These are phyloP conservation scores for Geranomyces michiganensis DNA, from an alignment of 192 early-diverging fungal genomes.

Conservation along the genomic window DNA sequence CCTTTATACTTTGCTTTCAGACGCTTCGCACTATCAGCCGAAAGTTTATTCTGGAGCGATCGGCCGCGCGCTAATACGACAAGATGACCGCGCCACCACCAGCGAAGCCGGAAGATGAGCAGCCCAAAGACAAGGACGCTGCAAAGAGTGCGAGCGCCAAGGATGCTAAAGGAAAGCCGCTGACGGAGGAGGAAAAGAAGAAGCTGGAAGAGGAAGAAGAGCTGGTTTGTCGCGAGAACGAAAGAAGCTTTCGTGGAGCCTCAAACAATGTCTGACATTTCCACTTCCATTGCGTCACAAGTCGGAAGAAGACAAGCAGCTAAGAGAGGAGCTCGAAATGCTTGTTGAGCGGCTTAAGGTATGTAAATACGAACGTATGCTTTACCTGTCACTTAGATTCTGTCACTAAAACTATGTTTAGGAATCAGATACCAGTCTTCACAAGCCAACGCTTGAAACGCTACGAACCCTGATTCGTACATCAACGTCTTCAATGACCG, in stretches of 20 bases:
- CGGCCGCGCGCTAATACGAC: too few species aligned
- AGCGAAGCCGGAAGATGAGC: constrained; percentile 10
- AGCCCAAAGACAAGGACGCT: constrained; percentile 2
- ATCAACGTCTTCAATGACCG: constrained; percentile 97
- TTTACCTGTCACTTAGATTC: too few species aligned
- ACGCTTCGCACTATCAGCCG: too few species aligned
- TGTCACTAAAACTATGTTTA: constrained; percentile 34
- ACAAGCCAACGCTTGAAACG: constrained; percentile 84
- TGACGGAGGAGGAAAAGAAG: constrained; percentile 30
- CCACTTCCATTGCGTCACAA: constrained; percentile 23
- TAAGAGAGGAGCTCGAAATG: constrained; percentile 94
- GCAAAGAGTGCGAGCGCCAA: constrained; percentile 20
- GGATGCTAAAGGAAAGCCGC: constrained; percentile 21
- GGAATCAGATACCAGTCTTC: constrained; percentile 74
- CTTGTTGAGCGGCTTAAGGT: constrained; percentile 91
- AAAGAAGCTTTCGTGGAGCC: too few species aligned
- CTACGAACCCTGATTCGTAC: constrained; percentile 90
- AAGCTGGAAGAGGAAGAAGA: constrained; percentile 34
- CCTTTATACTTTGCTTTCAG: too few species aligned
- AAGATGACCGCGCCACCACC: not conserved
- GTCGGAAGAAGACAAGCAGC: constrained; percentile 96
- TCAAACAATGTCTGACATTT: too few species aligned
- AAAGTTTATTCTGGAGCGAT: too few species aligned
- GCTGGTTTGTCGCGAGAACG: constrained; percentile 26
- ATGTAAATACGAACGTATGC: too few species aligned